Percentiles rank a stretch among this genome's conserved stretches.
Conservation (phyloP, 768 basidiomycete genomes). For the Lactarius evosmus region DNA sequence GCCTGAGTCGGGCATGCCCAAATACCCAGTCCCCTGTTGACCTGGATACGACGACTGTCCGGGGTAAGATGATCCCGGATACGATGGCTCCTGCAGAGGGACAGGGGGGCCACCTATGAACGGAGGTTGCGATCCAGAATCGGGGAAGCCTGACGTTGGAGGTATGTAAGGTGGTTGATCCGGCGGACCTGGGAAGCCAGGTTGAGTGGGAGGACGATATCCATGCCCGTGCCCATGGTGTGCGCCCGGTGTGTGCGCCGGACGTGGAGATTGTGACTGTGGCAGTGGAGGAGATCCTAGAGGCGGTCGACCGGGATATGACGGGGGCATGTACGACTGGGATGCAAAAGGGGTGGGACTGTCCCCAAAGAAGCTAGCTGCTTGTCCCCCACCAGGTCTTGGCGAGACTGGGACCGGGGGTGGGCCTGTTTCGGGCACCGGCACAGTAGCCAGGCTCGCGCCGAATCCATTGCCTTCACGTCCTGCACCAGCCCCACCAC, state of each 20-base stretch:
- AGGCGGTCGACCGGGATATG: constrained; percentile 15
- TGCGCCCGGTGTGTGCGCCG: background rate
- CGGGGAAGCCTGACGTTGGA: constrained; percentile 1
- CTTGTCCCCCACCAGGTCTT: constrained; percentile 4
- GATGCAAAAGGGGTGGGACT: constrained; percentile 5
- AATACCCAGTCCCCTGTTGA: constrained; percentile 11
- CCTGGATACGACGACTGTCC: constrained; percentile 25
- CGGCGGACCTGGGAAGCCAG: background rate
- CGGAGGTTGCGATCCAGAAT: background rate
- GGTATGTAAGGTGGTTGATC: constrained; percentile 3
- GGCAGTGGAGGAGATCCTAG: background rate
- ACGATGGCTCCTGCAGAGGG: background rate
- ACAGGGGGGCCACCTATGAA: constrained; percentile 1
- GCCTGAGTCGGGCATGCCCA: background rate
- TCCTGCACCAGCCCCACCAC: constrained; percentile 30
- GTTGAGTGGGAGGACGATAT: constrained; percentile 7
- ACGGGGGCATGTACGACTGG: background rate
- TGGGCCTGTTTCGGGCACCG: background rate
- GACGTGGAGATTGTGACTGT: constrained; percentile 5
- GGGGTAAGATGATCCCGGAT: constrained; percentile 9
- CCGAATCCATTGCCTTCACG: constrained; percentile 9
- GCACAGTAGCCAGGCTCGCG: background rate
- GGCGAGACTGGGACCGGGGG: background rate
- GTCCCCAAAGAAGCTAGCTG: constrained; percentile 13
- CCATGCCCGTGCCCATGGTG: background rate